A percentile compares a stretch with the other conserved stretches of the same genome.
These are phyloP conservation scores for Fonsecaea pedrosoi DNA, from an alignment of 2,329 filamentous ascomycete genomes.

Conservation along the genomic window DNA sequence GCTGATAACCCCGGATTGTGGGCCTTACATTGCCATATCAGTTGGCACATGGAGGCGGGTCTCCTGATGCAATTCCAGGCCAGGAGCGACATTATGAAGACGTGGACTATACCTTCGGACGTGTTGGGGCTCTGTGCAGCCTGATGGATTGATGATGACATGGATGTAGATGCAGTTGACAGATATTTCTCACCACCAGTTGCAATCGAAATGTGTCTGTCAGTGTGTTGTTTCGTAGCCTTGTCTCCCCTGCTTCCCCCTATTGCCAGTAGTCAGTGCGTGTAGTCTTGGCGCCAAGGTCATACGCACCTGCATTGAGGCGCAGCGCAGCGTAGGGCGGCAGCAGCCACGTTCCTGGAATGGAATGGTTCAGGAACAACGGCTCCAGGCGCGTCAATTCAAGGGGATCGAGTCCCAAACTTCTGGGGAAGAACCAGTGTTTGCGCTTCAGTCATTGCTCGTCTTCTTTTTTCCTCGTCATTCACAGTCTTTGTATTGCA, in stretches of 20 bases:
- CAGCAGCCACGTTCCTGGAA: neutral
- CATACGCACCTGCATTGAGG: neutral
- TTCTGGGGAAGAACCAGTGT: neutral
- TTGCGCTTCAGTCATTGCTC: neutral
- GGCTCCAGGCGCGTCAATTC: neutral
- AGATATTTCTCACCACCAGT: neutral
- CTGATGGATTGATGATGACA: neutral
- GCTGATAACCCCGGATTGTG: slow-evolving; percentile 48
- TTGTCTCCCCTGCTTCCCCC: neutral
- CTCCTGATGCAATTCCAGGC: slow-evolving; percentile 35
- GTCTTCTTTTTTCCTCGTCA: neutral
- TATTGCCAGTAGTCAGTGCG: too few relatives aligned
- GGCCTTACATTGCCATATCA: slow-evolving; percentile 49
- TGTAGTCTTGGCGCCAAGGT: neutral
- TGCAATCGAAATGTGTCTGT: neutral
- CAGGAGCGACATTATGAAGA: slow-evolving; percentile 20
- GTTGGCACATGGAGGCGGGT: slow-evolving; percentile 47
- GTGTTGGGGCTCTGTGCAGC: slow-evolving; percentile 14
- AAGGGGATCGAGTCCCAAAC: neutral
- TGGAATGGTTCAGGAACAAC: neutral
- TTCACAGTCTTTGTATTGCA: slow-evolving; percentile 2
- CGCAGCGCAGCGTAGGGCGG: neutral
- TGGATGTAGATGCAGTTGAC: neutral
- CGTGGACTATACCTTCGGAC: slow-evolving; percentile 12
- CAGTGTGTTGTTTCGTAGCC: neutral